phyloP scores from a whole-genome alignment of 257 asterid genomes.

The Henckelia pumila region DNA sequence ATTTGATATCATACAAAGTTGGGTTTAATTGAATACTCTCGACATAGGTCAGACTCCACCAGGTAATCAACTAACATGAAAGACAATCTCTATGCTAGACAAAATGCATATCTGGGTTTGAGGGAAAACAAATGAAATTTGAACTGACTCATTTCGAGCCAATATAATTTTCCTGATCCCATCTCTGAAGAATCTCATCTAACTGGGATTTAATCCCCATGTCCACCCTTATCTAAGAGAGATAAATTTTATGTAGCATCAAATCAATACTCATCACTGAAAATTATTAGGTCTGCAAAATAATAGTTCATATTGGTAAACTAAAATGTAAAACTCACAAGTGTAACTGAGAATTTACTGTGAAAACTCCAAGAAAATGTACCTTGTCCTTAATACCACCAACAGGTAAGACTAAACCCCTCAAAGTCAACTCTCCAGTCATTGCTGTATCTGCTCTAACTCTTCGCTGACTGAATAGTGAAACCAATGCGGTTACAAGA shows the following conservation, averaged over 20 bases:
- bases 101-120: too few relatives aligned
- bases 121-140: too few relatives aligned
- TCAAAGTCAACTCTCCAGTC: constrained; percentile 97
- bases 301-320: constrained; percentile 18
- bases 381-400: constrained; percentile 99
- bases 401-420: constrained; percentile 95
- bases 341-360: constrained; percentile 14
- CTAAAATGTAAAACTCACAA: constrained; percentile 8
- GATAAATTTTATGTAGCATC: background rate
- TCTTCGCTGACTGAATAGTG: constrained; percentile 85
- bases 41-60: too few relatives aligned
- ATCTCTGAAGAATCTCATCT: background rate
- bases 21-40: too few relatives aligned
- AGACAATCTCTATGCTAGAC: too few relatives aligned
- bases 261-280: background rate
- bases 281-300: constrained; percentile 3
- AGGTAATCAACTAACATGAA: too few relatives aligned
- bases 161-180: background rate
- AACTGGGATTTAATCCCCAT: too few relatives aligned
- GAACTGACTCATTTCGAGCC: too few relatives aligned
- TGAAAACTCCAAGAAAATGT: constrained; percentile 22
- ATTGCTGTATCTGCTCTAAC: constrained; percentile 99
- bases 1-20: too few relatives aligned
- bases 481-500: constrained; percentile 94
- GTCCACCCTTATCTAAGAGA: too few relatives aligned